These are phyloP conservation scores for Penicillium flavigenum DNA, from an alignment of 495 filamentous ascomycete species.

Conservation along the genomic window DNA sequence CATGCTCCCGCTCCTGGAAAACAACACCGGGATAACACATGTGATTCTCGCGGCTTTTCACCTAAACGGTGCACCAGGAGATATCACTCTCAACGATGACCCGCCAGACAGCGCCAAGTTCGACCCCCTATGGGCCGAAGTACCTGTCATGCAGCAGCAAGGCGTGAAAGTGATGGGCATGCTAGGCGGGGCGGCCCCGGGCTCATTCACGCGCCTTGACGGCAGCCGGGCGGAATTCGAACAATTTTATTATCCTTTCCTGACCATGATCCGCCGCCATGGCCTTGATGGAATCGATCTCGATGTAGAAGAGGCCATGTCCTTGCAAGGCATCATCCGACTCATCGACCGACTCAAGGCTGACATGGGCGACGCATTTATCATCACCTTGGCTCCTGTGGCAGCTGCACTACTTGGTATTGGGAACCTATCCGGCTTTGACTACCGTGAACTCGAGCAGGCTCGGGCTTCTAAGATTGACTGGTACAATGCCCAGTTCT, in stretches of 20 bases:
- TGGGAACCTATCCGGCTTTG: constrained; percentile 71
- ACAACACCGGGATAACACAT: constrained; percentile 64
- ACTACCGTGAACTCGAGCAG: constrained; percentile 64
- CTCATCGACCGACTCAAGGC: constrained; percentile 68
- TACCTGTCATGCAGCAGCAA: constrained; percentile 58
- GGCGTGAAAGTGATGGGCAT: constrained; percentile 77
- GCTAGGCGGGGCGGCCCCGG: constrained; percentile 76
- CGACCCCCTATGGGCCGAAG: constrained; percentile 66
- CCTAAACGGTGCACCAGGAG: constrained; percentile 59
- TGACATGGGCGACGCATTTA: constrained; percentile 69
- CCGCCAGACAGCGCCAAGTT: constrained; percentile 56
- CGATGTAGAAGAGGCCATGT: constrained; percentile 81
- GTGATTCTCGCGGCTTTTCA: constrained; percentile 79
- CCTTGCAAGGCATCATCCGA: constrained; percentile 63
- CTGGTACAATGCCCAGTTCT: constrained; percentile 87
- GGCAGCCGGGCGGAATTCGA: constrained; percentile 57
- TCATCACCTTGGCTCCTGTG: constrained; percentile 78
- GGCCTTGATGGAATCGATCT: constrained; percentile 73
- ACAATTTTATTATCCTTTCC: constrained; percentile 63
- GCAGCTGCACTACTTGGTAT: constrained; percentile 63
- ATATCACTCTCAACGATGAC: constrained; percentile 76
- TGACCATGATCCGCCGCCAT: constrained; percentile 55
- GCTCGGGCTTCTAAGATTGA: constrained; percentile 62
- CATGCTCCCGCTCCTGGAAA: constrained; percentile 64
- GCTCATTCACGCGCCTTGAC: constrained; percentile 68